phyloP scores from a whole-genome alignment of 2,329 filamentous ascomycete species.

The Harringtonia lauricola region DNA sequence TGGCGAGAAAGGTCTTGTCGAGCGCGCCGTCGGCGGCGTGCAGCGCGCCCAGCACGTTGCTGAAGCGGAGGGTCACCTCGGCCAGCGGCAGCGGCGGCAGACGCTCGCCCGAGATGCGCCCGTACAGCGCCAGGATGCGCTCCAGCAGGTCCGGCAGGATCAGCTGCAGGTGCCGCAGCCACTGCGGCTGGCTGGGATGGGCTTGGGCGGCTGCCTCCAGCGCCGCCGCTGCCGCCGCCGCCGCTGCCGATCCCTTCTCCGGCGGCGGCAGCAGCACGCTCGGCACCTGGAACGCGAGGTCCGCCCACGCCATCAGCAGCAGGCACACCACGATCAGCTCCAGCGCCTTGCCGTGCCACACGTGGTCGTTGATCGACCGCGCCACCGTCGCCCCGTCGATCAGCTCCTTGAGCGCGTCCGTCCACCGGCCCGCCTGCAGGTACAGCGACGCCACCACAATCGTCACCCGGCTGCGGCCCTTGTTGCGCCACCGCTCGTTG shows the following conservation, averaged over 20 bases:
- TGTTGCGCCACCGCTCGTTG: slow-evolving; percentile 67
- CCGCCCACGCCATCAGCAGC: slow-evolving; percentile 73
- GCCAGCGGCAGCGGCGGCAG: slow-evolving; percentile 61
- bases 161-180: slow-evolving; percentile 41
- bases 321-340: slow-evolving; percentile 79
- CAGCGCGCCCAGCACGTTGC: slow-evolving; percentile 56
- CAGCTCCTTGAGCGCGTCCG: slow-evolving; percentile 75
- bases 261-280: slow-evolving; percentile 39
- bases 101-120: slow-evolving; percentile 57
- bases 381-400: slow-evolving; percentile 68
- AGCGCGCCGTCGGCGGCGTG: slow-evolving; percentile 56
- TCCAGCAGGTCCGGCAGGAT: slow-evolving; percentile 65
- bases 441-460: slow-evolving; percentile 79
- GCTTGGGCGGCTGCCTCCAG: slow-evolving; percentile 19
- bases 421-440: slow-evolving; percentile 82
- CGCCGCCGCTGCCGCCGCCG: slow-evolving; percentile 3
- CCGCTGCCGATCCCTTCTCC: slow-evolving; percentile 27
- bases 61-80: slow-evolving; percentile 63
- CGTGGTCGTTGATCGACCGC: slow-evolving; percentile 72
- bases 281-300: slow-evolving; percentile 71
- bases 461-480: slow-evolving; percentile 67
- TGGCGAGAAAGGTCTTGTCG: slow-evolving; percentile 46
- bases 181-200: slow-evolving; percentile 37
- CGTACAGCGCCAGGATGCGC: slow-evolving; percentile 64
- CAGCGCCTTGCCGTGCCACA: slow-evolving; percentile 96